A percentile compares a stretch with the other conserved stretches of the same genome.
Conservation (phyloP, 2,329 filamentous ascomycete genomes). For the Colletotrichum phormii region DNA sequence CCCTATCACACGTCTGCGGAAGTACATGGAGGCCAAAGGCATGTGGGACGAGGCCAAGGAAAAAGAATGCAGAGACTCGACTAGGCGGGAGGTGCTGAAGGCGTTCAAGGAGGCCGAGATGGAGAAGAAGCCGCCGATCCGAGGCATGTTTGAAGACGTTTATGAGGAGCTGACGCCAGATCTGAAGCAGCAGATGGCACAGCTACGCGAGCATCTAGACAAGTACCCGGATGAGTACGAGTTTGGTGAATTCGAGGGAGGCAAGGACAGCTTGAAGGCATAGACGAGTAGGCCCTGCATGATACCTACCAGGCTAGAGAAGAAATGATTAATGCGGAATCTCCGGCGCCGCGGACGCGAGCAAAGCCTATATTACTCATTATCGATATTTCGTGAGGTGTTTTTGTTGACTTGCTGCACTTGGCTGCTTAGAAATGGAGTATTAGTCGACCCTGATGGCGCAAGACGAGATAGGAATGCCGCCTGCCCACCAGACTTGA, state of each 20-base stretch:
- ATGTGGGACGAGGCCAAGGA: slow-evolving; percentile 90
- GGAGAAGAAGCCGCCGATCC: slow-evolving; percentile 80
- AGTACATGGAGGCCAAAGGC: slow-evolving; percentile 87
- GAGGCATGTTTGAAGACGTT: slow-evolving; percentile 84
- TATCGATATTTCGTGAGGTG: not conserved
- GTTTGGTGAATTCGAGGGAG: slow-evolving; percentile 79
- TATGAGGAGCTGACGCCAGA: slow-evolving; percentile 91
- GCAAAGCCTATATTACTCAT: not conserved
- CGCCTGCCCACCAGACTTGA: slow-evolving; percentile 15
- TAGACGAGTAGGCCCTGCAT: slow-evolving; percentile 30
- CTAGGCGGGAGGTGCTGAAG: slow-evolving; percentile 81
- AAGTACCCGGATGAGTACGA: slow-evolving; percentile 96
- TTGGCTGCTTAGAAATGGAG: slow-evolving; percentile 20
- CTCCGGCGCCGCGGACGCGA: not conserved
- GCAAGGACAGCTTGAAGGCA: slow-evolving; percentile 69
- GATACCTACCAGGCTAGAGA: slow-evolving; percentile 15
- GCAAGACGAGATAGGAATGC: slow-evolving; percentile 15
- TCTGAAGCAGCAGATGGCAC: slow-evolving; percentile 74
- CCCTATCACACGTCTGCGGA: slow-evolving; percentile 84
- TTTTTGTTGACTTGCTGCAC: not conserved
- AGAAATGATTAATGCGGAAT: not conserved
- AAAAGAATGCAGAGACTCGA: slow-evolving; percentile 73
- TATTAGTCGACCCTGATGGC: slow-evolving; percentile 18
- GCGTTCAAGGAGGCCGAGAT: slow-evolving; percentile 88
- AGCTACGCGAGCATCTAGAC: slow-evolving; percentile 82